A percentile compares a stretch with the other conserved stretches of the same genome.
These are phyloP conservation scores for Metschnikowia henanensis DNA, from an alignment of 805 yeast species.

Conservation along the genomic window DNA sequence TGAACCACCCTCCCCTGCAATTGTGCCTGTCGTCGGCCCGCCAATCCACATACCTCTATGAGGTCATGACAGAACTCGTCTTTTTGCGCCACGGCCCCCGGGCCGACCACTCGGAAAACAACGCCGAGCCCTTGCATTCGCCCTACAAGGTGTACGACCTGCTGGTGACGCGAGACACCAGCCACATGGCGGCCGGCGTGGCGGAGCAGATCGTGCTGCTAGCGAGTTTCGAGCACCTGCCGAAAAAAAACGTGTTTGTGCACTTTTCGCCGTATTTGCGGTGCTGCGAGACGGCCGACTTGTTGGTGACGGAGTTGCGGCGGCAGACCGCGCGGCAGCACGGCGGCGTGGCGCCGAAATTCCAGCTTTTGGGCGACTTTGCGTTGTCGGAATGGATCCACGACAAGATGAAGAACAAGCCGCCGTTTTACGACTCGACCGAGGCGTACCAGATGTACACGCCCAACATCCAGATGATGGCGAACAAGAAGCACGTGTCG, in stretches of 20 bases:
- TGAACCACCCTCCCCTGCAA: neutral
- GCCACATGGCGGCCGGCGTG: constrained; percentile 26
- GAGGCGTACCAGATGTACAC: constrained; percentile 48
- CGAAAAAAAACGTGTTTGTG: constrained; percentile 26
- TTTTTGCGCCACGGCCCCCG: constrained; percentile 46
- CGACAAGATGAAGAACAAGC: constrained; percentile 41
- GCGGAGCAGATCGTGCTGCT: constrained; percentile 29
- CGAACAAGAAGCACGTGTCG: constrained; percentile 33
- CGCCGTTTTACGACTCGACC: constrained; percentile 43
- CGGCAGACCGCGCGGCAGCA: constrained; percentile 20
- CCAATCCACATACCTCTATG: neutral
- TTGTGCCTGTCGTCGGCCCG: neutral
- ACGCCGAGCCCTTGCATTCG: constrained; percentile 27
- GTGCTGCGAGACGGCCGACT: constrained; percentile 45
- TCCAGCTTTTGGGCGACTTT: constrained; percentile 44
- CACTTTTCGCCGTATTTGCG: constrained; percentile 45
- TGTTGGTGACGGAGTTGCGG: constrained; percentile 32
- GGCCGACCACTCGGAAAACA: constrained; percentile 35
- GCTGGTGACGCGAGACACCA: constrained; percentile 31
- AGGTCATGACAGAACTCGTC: constrained; percentile 39
- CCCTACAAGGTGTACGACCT: constrained; percentile 39
- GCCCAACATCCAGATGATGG: constrained; percentile 38
- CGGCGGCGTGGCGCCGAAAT: constrained; percentile 33
- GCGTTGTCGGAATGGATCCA: constrained; percentile 48
- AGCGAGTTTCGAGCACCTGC: constrained; percentile 20